Base-by-base conservation (phyloP, 23 red algal species). In the Gracilaria caudata region DNA sequence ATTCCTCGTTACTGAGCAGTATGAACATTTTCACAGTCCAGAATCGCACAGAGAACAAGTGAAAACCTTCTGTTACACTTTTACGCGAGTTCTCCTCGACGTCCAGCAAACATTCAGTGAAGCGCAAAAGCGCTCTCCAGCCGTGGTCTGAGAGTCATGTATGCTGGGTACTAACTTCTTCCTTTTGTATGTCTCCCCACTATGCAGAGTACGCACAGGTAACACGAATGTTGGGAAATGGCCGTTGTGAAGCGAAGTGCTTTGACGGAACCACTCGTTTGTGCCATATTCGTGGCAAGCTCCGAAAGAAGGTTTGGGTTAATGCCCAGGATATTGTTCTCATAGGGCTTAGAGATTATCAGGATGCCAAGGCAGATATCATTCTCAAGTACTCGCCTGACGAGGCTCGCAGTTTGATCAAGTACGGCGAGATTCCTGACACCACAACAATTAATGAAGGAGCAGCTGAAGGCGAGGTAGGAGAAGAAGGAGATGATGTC, bases 241-340 rank as follows among this genome's bases (percentile, higher is more conserved):
- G 97, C 24, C 86, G 97, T 17, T 99, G 97, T 87, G 97, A 99
- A 82, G 64, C 80, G 7, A 79, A 88, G 51, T 99, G 97, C 81
- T 99, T 99, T 70, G 97, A 99, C 64, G 93, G 93, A 21, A 79
- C 75, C 30, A 94, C 87, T 63, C 81, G 97, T 28, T 70, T 99
- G n/a, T 94, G 97, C 10, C 97, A 99, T 33, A 99, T 99, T 51
- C 93, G 97, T 54, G 97, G 97, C 25, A 99, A 99, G 79, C 79
- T 99, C 64, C 87, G 97, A 35, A 99, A 99, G 59, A 99, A 99
- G 79, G 97, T 99, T 16, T 99, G 97, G 97, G 91, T 99, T 21
- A 95, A 95, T 49, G 87, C 88, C 1, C 93, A 94, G 64, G 97
- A 99, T 70, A 95, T 99, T 81, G 97, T 99, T 33, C 90, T 99